Evolutionary conservation across 768 basidiomycete genomes (phyloP), one percentile per base, ranked within the genome.

Genomic region (Pleurotus sapidus): DNA sequence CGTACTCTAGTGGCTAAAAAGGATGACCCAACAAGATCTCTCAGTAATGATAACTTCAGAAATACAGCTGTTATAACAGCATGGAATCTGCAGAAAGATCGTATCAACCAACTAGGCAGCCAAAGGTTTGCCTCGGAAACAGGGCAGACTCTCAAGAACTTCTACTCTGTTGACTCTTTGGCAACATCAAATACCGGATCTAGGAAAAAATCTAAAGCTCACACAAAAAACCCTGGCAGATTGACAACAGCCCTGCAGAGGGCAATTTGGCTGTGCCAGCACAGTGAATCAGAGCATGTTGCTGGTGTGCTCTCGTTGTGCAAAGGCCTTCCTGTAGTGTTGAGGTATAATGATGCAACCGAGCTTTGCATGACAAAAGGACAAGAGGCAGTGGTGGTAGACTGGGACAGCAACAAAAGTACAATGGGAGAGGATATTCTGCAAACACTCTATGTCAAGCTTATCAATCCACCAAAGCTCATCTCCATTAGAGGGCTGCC

Each of bases 291-390:
- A 50, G 66, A 67, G 5, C 61, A 64, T 42, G 50, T 69, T 20
- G 64, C 71, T 12, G 70, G 67, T 20, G 64, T 66, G 34, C 56
- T 77, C 1, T 54, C 60, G 5, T 43, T 72, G 18, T 72, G 70
- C 57, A 17, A 67, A 14, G 72, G 70, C 1, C 59, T 72, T 48
- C 75, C 76, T 17, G 60, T 74, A 0, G 68, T 72, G 55, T 66
- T 74, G 8, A 48, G 63, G 14, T 45, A 64, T 43, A 74, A 74
- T 62, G 57, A 58, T 49, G 71, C 73, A 3, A 72, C 70, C 4
- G 71, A 72, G 43, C 46, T 71, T 4, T 67, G 67, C 54, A 72
- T 73, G 1, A 72, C 71, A 3, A 69, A 68, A 40, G 70, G 70
- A 1, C 68, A 70, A 54, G 69, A 72, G 49, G 73, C 60, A 0